Evolutionary conservation across 257 asterid species (phyloP).

Genomic region (Penstemon eatonii): DNA sequence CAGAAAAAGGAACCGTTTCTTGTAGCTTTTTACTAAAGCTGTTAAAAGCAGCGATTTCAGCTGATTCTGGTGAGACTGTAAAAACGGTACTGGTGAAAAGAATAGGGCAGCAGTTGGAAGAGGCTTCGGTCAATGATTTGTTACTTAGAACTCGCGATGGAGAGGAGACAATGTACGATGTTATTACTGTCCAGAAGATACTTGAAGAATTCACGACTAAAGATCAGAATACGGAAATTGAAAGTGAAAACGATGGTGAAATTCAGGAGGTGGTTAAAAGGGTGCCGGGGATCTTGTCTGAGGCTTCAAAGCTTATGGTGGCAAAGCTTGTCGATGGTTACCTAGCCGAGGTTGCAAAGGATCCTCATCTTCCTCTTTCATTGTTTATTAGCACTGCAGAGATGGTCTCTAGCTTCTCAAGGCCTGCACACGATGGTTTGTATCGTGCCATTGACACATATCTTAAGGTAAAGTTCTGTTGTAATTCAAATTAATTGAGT

Average conservation of each 20-base stretch:
- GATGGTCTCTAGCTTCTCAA: conserved; percentile 61
- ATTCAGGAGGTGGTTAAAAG: conserved; percentile 60
- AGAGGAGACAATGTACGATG: conserved; percentile 58
- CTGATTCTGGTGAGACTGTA: conserved; percentile 56
- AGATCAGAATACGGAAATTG: conserved; percentile 46
- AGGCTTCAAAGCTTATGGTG: conserved; percentile 97
- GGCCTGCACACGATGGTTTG: conserved; percentile 85
- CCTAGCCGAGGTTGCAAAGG: conserved; percentile 85
- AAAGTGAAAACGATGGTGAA: conserved; percentile 51
- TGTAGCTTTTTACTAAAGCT: conserved; percentile 84
- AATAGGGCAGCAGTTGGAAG: conserved; percentile 89
- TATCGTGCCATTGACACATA: conserved; percentile 82
- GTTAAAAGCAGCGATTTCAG: conserved; percentile 69
- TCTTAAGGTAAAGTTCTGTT: conserved; percentile 62
- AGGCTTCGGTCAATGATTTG: conserved; percentile 78
- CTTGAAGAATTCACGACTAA: conserved; percentile 62
- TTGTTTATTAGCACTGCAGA: conserved; percentile 68
- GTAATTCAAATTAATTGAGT: not conserved
- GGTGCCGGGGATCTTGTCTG: conserved; percentile 76
- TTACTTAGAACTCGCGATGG: conserved; percentile 57
- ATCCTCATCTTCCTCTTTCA: conserved; percentile 63
- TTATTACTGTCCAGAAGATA: conserved; percentile 55
- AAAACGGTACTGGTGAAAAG: conserved; percentile 61
- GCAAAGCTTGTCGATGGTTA: conserved; percentile 84
- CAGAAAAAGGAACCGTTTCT: conserved; percentile 71